These are phyloP conservation scores for Tolypocladium tropicale DNA, from an alignment of 2,329 filamentous ascomycete species.

Conservation along the genomic window DNA sequence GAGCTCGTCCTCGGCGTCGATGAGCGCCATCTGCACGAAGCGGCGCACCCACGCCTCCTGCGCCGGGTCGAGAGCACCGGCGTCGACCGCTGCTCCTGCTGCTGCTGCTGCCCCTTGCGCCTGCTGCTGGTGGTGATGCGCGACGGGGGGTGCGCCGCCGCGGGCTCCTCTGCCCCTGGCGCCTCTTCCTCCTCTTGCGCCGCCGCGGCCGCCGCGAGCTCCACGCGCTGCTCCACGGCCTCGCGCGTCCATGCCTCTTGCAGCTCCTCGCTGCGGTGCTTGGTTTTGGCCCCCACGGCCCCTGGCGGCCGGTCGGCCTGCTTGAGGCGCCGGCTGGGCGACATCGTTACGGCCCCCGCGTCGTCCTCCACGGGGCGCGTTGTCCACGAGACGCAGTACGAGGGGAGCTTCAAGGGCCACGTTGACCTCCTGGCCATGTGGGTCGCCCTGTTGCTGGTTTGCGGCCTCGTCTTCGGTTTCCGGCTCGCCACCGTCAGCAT, in stretches of 20 bases:
- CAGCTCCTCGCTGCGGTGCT: neutral
- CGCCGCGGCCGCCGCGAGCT: neutral
- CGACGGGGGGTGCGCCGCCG: neutral
- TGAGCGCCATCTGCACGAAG: conserved; percentile 43
- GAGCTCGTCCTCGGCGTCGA: conserved; percentile 40
- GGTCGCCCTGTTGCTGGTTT: conserved; percentile 15
- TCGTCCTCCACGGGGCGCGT: conserved; percentile 19
- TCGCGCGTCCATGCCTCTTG: neutral
- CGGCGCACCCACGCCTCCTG: conserved; percentile 43
- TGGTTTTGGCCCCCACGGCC: conserved; percentile 1
- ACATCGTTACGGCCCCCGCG: conserved; percentile 9
- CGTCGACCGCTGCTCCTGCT: neutral
- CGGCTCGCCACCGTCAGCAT: conserved; percentile 18
- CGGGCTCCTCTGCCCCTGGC: neutral
- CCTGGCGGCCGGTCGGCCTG: neutral
- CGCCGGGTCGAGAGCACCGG: conserved; percentile 29
- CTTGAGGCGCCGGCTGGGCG: neutral
- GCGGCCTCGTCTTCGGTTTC: conserved; percentile 11
- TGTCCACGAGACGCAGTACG: conserved; percentile 41
- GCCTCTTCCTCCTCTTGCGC: neutral
- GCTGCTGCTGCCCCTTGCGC: conserved; percentile 2
- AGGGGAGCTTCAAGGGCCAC: conserved; percentile 48
- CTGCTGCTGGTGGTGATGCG: neutral
- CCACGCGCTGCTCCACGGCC: neutral
- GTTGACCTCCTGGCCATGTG: conserved; percentile 21